Evolutionary conservation across 2,329 filamentous ascomycete species (phyloP).

Genomic region (Talaromyces pinophilus): DNA sequence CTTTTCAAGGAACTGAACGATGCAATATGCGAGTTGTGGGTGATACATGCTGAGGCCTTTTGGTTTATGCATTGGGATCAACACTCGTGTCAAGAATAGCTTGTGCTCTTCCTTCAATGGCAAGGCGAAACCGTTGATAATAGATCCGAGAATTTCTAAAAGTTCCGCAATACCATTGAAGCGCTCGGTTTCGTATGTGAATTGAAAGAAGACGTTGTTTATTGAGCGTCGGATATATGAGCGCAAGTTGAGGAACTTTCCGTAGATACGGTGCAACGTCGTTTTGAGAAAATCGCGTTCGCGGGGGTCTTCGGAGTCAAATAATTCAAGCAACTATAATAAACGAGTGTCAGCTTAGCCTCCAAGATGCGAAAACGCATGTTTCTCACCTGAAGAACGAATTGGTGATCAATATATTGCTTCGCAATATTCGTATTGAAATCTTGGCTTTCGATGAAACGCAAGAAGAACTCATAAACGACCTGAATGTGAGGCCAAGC

Average conservation of each 20-base stretch:
- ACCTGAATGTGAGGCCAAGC: conserved; percentile 99
- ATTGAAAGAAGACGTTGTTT: conserved; percentile 99
- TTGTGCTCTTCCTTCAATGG: conserved; percentile 99
- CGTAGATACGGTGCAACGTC: conserved; percentile 95
- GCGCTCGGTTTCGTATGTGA: conserved; percentile 96
- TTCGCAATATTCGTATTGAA: conserved; percentile 99
- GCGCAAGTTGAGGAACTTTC: conserved; percentile 95
- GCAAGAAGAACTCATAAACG: conserved; percentile 97
- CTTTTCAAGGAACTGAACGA: conserved; percentile 98
- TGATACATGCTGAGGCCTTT: conserved; percentile 99
- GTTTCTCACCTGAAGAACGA: conserved; percentile 72
- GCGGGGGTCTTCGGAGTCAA: conserved; percentile 95
- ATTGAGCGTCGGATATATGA: conserved; percentile 98
- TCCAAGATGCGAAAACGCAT: conserved; percentile 5
- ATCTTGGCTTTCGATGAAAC: conserved; percentile 98
- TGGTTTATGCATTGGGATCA: conserved; percentile 94
- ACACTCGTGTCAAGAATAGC: conserved; percentile 88
- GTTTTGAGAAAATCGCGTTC: conserved; percentile 98
- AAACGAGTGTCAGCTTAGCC: conserved; percentile 21
- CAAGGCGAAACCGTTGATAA: conserved; percentile 97
- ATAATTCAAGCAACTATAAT: conserved; percentile 80
- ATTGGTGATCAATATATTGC: conserved; percentile 96
- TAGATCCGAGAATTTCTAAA: conserved; percentile 93
- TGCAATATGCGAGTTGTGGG: conserved; percentile 96
- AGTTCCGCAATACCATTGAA: conserved; percentile 98